These are phyloP conservation scores for Aspergillus pseudoterreus DNA, from an alignment of 2,329 filamentous ascomycete genomes.

Conservation along the genomic window DNA sequence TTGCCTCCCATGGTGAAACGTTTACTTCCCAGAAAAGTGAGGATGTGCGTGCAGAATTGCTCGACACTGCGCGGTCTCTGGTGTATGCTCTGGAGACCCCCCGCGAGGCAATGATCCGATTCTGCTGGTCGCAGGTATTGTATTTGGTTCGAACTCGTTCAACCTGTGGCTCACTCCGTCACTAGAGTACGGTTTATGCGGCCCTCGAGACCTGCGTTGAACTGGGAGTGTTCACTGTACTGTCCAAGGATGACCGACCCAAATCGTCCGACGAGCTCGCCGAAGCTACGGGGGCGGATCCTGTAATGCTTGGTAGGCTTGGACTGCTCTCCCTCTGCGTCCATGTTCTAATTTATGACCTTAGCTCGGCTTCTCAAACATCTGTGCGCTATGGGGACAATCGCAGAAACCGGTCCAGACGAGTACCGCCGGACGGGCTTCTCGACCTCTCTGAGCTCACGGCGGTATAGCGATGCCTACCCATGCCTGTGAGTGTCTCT, in stretches of 20 bases:
- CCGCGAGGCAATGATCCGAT: slow-evolving; percentile 47
- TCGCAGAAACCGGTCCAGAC: slow-evolving; percentile 29
- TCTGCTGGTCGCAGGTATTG: slow-evolving; percentile 43
- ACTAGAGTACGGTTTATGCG: slow-evolving; percentile 18
- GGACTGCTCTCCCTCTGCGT: background rate
- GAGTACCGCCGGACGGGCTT: slow-evolving; percentile 32
- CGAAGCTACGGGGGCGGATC: slow-evolving; percentile 15
- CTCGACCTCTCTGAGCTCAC: slow-evolving; percentile 23
- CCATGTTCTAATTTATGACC: too few species aligned
- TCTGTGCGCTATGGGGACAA: slow-evolving; percentile 31
- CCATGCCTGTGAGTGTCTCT: slow-evolving; percentile 21
- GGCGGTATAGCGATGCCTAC: slow-evolving; percentile 23
- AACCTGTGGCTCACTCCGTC: background rate
- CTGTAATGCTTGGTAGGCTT: slow-evolving; percentile 15
- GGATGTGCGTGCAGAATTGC: slow-evolving; percentile 10
- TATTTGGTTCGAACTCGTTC: background rate
- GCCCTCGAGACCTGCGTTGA: slow-evolving; percentile 21
- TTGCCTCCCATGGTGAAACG: slow-evolving; percentile 5
- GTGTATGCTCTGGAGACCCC: slow-evolving; percentile 41
- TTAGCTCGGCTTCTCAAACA: slow-evolving; percentile 32
- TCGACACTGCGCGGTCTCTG: slow-evolving; percentile 16
- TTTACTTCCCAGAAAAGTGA: slow-evolving; percentile 7
- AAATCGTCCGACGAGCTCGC: slow-evolving; percentile 21
- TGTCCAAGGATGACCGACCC: slow-evolving; percentile 19
- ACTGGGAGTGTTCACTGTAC: slow-evolving; percentile 18